Percentiles rank a stretch among this genome's conserved stretches.
phyloP scores from a whole-genome alignment of 768 basidiomycete genomes.

The Rhodocollybia butyracea region DNA sequence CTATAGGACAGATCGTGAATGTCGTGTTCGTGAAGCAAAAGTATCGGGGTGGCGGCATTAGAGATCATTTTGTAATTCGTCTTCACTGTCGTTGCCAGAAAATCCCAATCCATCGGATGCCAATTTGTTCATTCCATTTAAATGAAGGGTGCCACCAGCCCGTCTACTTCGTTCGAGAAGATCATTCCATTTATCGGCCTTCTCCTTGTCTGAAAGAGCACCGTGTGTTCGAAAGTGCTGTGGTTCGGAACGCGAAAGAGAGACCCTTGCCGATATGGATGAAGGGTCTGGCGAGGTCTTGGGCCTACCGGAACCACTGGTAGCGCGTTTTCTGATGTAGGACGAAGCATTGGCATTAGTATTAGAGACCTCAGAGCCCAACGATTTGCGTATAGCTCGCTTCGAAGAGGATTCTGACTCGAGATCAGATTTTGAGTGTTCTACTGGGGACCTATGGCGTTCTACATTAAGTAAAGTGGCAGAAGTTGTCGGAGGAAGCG shows the following conservation, averaged over 20 bases:
- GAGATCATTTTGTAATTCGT: constrained; percentile 2
- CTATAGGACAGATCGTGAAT: background rate
- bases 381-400: background rate
- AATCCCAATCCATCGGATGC: constrained; percentile 8
- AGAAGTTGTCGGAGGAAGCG: background rate
- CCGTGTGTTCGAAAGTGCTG: background rate
- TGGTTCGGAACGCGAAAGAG: background rate
- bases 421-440: background rate
- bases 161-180: constrained; percentile 59
- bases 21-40: background rate
- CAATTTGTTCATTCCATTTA: constrained; percentile 31
- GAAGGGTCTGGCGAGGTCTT: background rate
- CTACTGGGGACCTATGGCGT: background rate
- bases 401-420: background rate
- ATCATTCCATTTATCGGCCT: constrained; percentile 69
- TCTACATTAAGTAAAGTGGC: background rate
- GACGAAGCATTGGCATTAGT: no score
- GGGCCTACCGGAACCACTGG: background rate
- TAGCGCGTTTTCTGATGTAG: background rate
- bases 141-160: constrained; percentile 73
- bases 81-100: constrained; percentile 3
- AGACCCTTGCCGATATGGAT: background rate
- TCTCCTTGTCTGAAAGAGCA: constrained; percentile 61
- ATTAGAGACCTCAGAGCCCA: no score
- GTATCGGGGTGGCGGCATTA: background rate